Base-by-base conservation (phyloP, 2,329 filamentous ascomycete genomes). In the Colletotrichum sojae region DNA sequence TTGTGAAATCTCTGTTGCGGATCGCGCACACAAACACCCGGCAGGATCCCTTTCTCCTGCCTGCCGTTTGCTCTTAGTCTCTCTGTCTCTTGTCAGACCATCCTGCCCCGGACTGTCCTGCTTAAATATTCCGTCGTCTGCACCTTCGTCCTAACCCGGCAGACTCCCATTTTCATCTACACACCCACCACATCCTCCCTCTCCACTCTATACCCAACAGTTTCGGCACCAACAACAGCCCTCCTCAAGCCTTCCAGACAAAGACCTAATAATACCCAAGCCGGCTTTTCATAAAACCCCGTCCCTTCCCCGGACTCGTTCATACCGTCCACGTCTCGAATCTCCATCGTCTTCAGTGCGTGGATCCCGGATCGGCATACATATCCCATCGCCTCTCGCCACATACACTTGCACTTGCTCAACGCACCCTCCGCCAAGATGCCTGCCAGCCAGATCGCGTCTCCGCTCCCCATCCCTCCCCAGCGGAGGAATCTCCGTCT, bases 381-480 rank as follows among this genome's bases (percentile, higher is more conserved):
- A 36, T 36, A 36, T 36, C 31, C 51, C 46, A 18, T n/a, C 49
- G 49, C 48, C 54, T 52, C 46, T 55, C 46, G 31, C 54, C 51
- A 52, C 55, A 22, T 51, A 31, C 51, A 52, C 22, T 18, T 10
- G 49, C 22, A 49, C 22, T 13, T 22, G 55, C 46, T 6, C 27
- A 57, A 39, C 13, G 5, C 27, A 16, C 39, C 48, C 56, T 64
- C n/a, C 53, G 31, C 66, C 77, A 81, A 76, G 63, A 85, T 85
- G 83, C 80, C 83, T 74, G 75, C 76, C 57, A 75, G 74, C 68
- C 83, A 84, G 71, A 77, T 84, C 72, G 79, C 81, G 64, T 79
- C 84, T 22, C 83, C 86, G 8, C 77, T 85, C 67, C 81, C 85
- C 63, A 81, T 87, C 75, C 81, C 84, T 71, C 80, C 83, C 55